Percentiles rank a stretch among this genome's conserved stretches.
These are phyloP conservation scores for Penicillium occitanis DNA, from an alignment of 2,329 filamentous ascomycete genomes.

Conservation along the genomic window DNA sequence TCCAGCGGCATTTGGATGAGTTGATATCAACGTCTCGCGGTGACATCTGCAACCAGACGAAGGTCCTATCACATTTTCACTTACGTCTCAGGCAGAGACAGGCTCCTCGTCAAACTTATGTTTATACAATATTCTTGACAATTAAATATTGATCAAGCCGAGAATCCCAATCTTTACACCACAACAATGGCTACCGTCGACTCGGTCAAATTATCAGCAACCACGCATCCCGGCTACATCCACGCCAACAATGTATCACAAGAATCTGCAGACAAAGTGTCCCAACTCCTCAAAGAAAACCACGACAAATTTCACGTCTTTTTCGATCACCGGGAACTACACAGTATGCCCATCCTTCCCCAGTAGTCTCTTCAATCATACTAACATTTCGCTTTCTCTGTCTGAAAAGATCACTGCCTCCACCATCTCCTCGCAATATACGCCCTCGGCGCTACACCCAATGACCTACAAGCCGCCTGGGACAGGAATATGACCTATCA, in stretches of 20 bases:
- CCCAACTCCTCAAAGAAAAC: background rate
- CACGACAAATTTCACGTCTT: background rate
- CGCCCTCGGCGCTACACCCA: background rate
- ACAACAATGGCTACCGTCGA: background rate
- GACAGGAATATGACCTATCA: background rate
- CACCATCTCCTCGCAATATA: background rate
- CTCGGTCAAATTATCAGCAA: background rate
- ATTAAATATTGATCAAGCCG: background rate
- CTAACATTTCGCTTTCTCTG: too few species aligned
- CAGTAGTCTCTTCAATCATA: too few species aligned
- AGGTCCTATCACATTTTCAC: too few species aligned
- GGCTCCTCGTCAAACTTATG: too few species aligned
- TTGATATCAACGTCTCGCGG: background rate
- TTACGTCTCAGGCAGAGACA: too few species aligned
- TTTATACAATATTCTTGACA: too few species aligned
- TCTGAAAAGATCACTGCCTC: background rate
- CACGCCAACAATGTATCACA: background rate
- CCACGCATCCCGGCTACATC: background rate
- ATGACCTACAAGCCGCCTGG: background rate
- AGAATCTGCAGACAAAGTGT: background rate
- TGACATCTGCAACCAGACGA: too few species aligned
- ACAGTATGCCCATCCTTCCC: background rate
- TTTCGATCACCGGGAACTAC: background rate
- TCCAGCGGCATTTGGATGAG: background rate
- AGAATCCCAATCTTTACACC: background rate